Evolutionary conservation across 805 yeast species (phyloP), one percentile per base, ranked within the genome.

Genomic region (Maudiozyma barnettii): DNA sequence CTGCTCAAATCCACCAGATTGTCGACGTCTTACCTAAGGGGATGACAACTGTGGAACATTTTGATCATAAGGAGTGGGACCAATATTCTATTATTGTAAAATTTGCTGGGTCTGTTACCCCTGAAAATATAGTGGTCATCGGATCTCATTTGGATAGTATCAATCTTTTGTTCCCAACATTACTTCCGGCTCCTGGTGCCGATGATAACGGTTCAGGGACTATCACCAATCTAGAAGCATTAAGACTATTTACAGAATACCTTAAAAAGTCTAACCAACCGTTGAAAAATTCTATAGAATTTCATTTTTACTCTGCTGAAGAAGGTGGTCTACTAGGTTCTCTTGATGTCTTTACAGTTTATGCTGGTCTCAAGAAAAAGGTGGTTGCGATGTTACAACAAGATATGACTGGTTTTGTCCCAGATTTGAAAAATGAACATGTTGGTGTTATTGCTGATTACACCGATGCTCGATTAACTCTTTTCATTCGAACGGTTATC

Each of bases 171-270:
- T 72, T 85, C 48, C 96, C 96, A 9, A 72, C 72, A 40, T 51
- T 79, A 18, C 60, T 84, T 53, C 73, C 78, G 21, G 87, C 96
- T 0, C 96, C 96, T 1, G 98, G 98, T 2, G 97, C 96, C 3
- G 98, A 91, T 61, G 98, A 91, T 61, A 85, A 90, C 64, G 95
- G 95, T 2, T 79, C 90, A 3, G 98, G 97, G 9, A 82, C 90
- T 4, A 80, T 83, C 4, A 82, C 95, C 2, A 75, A 78, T 30
- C 64, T 89, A 46, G 95, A 89, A 63, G 79, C 89, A 1, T 74
- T 89, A 56, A 74, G 93, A 53, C 65, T 84, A 14, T 66, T 87
- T 23, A 64, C 76, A 7, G 70, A 67, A 33, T 51, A 54, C 42
- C 45, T 57, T 14, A 30, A 53, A 8, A 40, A 45, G 5, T 45